phyloP scores from a whole-genome alignment of 2,329 filamentous ascomycete genomes.

The Ophiostoma sp. region DNA sequence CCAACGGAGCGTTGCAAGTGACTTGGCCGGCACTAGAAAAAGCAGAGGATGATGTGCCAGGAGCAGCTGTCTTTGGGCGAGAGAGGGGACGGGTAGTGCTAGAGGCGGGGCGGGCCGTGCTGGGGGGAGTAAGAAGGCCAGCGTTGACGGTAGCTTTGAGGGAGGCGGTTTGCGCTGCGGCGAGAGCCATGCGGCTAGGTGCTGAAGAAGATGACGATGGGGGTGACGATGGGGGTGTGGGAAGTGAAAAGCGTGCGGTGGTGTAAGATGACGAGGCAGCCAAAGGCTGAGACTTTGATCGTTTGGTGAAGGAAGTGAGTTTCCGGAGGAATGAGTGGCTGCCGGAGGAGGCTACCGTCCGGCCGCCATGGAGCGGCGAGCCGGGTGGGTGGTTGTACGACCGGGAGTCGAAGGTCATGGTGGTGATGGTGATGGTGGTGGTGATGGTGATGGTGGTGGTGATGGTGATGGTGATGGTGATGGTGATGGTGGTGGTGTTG shows the following conservation, averaged over 20 bases:
- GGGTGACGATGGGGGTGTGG: not conserved
- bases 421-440: slow-evolving; percentile 9
- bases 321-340: slow-evolving; percentile 20
- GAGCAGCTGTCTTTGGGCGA: not conserved
- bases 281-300: slow-evolving; percentile 8
- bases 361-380: slow-evolving; percentile 13
- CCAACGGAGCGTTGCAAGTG: slow-evolving; percentile 19
- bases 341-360: slow-evolving; percentile 15
- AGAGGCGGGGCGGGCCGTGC: not conserved
- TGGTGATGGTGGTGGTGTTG: not conserved
- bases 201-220: not conserved
- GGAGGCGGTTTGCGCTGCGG: slow-evolving; percentile 17
- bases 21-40: not conserved
- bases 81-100: not conserved
- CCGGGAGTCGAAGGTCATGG: too few species aligned
- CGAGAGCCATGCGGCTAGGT: slow-evolving; percentile 15
- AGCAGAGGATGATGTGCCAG: not conserved
- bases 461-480: not conserved
- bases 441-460: not conserved
- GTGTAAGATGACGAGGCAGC: not conserved
- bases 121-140: slow-evolving; percentile 14
- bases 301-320: slow-evolving; percentile 18
- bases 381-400: slow-evolving; percentile 15
- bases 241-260: not conserved
- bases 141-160: slow-evolving; percentile 13